Base-by-base conservation (phyloP, 345 rosid genomes). In the Iberis pinnata region DNA sequence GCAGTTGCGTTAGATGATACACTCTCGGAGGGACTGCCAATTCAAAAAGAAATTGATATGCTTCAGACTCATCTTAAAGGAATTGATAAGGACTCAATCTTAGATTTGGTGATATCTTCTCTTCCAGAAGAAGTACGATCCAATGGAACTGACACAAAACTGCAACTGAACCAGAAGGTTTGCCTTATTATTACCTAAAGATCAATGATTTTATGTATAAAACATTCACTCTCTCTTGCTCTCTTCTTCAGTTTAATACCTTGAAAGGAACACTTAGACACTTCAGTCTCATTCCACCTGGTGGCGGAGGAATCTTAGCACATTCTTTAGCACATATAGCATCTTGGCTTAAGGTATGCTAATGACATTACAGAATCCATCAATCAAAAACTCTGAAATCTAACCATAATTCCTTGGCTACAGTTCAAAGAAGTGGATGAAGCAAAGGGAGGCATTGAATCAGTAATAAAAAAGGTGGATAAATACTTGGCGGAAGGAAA, bases 1-100 rank as follows among this genome's bases (percentile, higher is more conserved):
- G 83, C 85, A 35, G 83, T 88, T 49, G 95, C 95, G 14, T 64
- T 92, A 48, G 96, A 88, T 67, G 96, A 85, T 73, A 83, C 88
- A 49, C 93, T 88, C 61, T 79, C 89, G 26, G 73, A 79, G 74
- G 98, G 98, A 44, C 75, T 81, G 16, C 96, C 98, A 45, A 77
- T 88, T 68, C 78, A 81, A 63, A 75, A 81, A 61, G 97, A 92
- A 70, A 75, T 92, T 22, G 80, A 78, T 67, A 68, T 73, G 49
- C 68, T 92, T 50, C 76, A 72, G 52, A 60, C 68, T 37, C 69
- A 78, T 61, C 78, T 88, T 41, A 80, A 88, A 49, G 95, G 84
- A 43, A 65, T 68, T 57, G 78, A 85, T 24, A 80, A 85, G 58
- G 93, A 85, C 56, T 80, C 88, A 4, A 69, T 80, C 42, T 58